Conservation (phyloP, 1,284 basidiomycete genomes). For the Ustilago sp. region DNA sequence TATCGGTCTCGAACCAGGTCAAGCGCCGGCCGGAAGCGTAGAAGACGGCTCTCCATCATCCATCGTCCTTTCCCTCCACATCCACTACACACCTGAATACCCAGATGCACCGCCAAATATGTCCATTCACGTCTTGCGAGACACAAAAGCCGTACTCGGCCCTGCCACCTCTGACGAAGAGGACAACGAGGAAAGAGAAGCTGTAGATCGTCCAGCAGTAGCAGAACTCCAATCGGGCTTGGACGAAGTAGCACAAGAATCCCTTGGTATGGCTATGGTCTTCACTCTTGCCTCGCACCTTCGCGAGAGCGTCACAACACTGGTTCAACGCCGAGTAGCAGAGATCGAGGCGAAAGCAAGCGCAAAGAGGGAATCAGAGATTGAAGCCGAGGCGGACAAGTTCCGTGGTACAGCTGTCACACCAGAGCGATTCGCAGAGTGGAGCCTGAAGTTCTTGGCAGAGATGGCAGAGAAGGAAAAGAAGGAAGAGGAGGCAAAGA, state of each 20-base stretch:
- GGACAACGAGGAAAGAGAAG: conserved; percentile 7
- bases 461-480: conserved; percentile 72
- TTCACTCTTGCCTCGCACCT: conserved; percentile 91
- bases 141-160: conserved; percentile 49
- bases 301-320: conserved; percentile 79
- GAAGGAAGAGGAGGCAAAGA: conserved; percentile 83
- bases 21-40: conserved; percentile 47
- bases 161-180: conserved; percentile 24
- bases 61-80: conserved; percentile 82
- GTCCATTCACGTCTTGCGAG: conserved; percentile 76
- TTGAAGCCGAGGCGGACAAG: conserved; percentile 87
- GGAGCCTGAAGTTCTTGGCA: conserved; percentile 80
- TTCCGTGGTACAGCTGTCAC: conserved; percentile 93
- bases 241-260: conserved; percentile 81
- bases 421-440: conserved; percentile 80
- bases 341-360: conserved; percentile 73
- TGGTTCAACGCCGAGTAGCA: conserved; percentile 73
- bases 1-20: conserved; percentile 22
- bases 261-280: conserved; percentile 96
- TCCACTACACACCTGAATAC: conserved; percentile 79
- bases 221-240: conserved; percentile 72
- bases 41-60: conserved; percentile 48
- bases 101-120: conserved; percentile 83
- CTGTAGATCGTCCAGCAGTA: conserved; percentile 23
- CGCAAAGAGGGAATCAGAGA: conserved; percentile 77